Evolutionary conservation across 495 filamentous ascomycete genomes (phyloP), one percentile per base, ranked within the genome.

Genomic region (Penicillium atrosanguineum): DNA sequence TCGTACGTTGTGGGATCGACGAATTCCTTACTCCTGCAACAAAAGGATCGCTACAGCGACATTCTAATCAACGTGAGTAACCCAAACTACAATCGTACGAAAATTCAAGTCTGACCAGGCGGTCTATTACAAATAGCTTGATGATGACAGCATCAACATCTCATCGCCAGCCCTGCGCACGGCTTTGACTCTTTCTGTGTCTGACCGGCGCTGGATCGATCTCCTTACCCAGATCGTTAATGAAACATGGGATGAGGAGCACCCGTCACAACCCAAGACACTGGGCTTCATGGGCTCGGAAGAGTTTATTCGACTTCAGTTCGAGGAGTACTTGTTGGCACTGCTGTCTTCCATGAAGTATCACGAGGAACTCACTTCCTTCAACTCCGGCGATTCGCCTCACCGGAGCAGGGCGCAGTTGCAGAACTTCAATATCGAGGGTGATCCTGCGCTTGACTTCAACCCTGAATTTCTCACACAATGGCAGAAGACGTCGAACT

Each of bases 1-100:
- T 96, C 91, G 9, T 97, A 97, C 65, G 87, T 98, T 37, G 94
- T 97, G 52, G 94, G 94, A 51, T 96, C 92, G 39, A 98, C 94
- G 23, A 98, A 98, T 65, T 95, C 91, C 15, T 76, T 98, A 40
- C 79, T 98, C 25, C 71, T 98, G 42, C 91, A 96, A 57, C 94
- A 97, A 61, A 93, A 85, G 68, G 94, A 98, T 62, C 84, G 91
- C n/a, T 97, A 98, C 70, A 95, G 91, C 69, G 94, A 98, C 60
- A 91, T 97, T 39, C 76, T 98, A 51, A 91, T 98, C 61, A 97
- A 98, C 69, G 83, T 85, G 60, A 65, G 79, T 52, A 28, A 23
- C 42, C 0, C 21, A 28, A 44, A 28, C 7, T 20, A 8, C 34
- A 16, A 9, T 14, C 21, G 4, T 31, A 12, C n/a, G 11, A 20